Evolutionary conservation across 192 early-diverging fungal genomes (phyloP), one percentile per base, ranked within the genome.

Genomic region (Linnemannia zychae): DNA sequence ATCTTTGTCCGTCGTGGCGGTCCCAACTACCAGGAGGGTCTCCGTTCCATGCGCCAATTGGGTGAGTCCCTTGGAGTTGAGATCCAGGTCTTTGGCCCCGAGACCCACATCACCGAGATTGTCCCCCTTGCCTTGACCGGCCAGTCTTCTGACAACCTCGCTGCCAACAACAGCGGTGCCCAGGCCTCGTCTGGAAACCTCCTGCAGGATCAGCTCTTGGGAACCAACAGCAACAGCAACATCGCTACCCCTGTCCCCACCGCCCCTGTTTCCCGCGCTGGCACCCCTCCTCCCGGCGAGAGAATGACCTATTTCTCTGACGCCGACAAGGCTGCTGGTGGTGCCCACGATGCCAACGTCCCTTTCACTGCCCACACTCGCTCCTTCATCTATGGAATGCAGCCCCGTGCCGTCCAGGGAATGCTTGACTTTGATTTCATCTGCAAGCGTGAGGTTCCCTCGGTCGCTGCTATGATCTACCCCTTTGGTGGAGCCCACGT

Each of bases 341-440:
- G 38, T 69, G 66, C 53, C 28, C 75, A 78, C 49, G 75, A 79
- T 60, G 71, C 75, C 71, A 81, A 87, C 52, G 85, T 90, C 50
- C 93, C 95, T 40, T 97, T 98, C 90, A 95, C 94, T 15, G 82
- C 88, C 82, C 88, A 89, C 73, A 97, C 97, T 15, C 96, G 97
- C 77, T 89, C 97, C 33, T 97, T 99, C 86, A 93, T 99, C 78
- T 99, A 97, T 78, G 98, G 98, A 70, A 99, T 99, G 98, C 98
- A 99, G 92, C 97, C 98, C 76, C 94, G 96, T 81, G 98, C 98
- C 24, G 96, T 99, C 46, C 98, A 99, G 91, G 98, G 98, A 83
- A 99, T 99, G 98, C 92, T 99, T 16, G 98, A 99, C 92, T 99
- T 98, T 94, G 98, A 99, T 88, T 99, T 94, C 73, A 99, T 99